phyloP scores from a whole-genome alignment of 2,329 filamentous ascomycete genomes.

The Neocatenulostroma microsporum region DNA sequence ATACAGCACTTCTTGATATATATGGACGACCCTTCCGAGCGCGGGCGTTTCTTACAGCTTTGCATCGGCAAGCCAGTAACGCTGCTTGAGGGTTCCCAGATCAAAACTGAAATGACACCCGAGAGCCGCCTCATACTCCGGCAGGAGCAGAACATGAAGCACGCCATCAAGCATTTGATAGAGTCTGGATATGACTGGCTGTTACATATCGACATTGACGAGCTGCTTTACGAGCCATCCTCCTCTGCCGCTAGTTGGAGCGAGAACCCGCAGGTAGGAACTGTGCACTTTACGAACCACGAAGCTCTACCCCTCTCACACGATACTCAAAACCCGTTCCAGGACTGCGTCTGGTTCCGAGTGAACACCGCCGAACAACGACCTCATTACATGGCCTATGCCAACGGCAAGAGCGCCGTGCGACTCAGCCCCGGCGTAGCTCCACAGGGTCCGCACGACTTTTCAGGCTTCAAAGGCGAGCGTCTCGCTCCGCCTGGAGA shows the following conservation, averaged over 20 bases:
- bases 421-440: background rate
- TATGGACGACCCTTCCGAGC: constrained; percentile 3
- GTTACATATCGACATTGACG: constrained; percentile 5
- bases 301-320: constrained; percentile 1
- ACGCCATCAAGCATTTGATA: constrained; percentile 1
- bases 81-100: constrained; percentile 1
- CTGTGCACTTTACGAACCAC: constrained; percentile 5
- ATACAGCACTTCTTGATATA: constrained; percentile 1
- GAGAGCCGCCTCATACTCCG: constrained; percentile 5
- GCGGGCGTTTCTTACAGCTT: background rate
- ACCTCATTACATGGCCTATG: constrained; percentile 5
- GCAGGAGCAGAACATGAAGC: constrained; percentile 1
- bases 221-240: constrained; percentile 3
- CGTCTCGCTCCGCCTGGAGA: background rate
- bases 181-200: background rate
- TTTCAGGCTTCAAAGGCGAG: constrained; percentile 1
- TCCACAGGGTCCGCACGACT: constrained; percentile 1
- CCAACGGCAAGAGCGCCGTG: constrained; percentile 5
- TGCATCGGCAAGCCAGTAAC: background rate
- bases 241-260: background rate
- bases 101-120: constrained; percentile 1
- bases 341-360: background rate
- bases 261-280: background rate
- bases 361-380: background rate
- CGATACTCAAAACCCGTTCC: background rate